Conservation (phyloP, 2,329 filamentous ascomycete species). For the Paecilomyces dactylethromorphus region DNA sequence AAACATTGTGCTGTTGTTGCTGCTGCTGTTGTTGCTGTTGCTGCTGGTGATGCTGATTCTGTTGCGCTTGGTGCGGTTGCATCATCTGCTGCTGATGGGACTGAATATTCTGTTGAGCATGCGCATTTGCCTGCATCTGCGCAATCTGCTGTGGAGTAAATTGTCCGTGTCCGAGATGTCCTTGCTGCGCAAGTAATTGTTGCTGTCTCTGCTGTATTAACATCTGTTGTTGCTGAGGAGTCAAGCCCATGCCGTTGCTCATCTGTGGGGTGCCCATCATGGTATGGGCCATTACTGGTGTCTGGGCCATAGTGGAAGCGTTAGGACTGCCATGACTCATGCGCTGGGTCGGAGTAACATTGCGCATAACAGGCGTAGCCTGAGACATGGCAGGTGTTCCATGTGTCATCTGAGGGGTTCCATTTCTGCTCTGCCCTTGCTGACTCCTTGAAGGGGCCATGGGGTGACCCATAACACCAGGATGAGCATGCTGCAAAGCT, state of each 20-base stretch:
- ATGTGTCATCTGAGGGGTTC: constrained; percentile 42
- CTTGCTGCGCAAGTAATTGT: constrained; percentile 32
- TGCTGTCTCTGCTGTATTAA: constrained; percentile 31
- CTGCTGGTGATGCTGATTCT: constrained; percentile 19
- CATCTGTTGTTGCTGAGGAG: constrained; percentile 35
- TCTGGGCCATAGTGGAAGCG: constrained; percentile 34
- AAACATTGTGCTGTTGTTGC: constrained; percentile 16
- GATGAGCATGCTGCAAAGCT: constrained; percentile 41
- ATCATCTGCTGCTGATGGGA: constrained; percentile 35
- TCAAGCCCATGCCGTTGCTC: constrained; percentile 28
- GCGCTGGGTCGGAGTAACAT: constrained; percentile 41
- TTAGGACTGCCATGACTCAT: constrained; percentile 42
- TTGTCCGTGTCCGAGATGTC: constrained; percentile 25
- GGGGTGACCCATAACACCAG: constrained; percentile 37
- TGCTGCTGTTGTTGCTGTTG: constrained; percentile 21
- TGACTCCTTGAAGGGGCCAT: constrained; percentile 41
- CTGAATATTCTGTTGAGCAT: constrained; percentile 42
- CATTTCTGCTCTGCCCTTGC: constrained; percentile 41
- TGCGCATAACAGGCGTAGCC: constrained; percentile 42
- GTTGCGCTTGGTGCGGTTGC: constrained; percentile 27
- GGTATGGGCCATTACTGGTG: constrained; percentile 38
- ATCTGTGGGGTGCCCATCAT: constrained; percentile 36
- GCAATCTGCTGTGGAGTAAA: constrained; percentile 36
- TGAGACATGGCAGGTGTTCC: constrained; percentile 41
- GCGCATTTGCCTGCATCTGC: constrained; percentile 37